Conservation (phyloP, 2,329 filamentous ascomycete species). For the Apiospora hydei region DNA sequence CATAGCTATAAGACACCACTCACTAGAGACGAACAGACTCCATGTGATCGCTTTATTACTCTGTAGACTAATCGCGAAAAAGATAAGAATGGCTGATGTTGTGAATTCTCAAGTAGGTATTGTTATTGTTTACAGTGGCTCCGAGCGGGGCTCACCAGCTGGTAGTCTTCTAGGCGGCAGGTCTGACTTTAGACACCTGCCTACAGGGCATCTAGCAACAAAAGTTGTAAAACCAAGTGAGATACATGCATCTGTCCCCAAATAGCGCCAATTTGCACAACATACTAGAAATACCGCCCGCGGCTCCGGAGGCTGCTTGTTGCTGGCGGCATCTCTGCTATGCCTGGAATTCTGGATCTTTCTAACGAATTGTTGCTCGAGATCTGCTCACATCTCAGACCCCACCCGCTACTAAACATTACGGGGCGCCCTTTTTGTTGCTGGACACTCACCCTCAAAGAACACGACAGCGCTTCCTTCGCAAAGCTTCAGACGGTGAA, state of each 20-base stretch:
- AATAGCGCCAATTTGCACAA: background rate
- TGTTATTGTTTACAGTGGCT: background rate
- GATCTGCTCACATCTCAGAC: slow-evolving; percentile 14
- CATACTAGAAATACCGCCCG: background rate
- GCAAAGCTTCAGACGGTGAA: background rate
- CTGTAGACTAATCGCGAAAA: background rate
- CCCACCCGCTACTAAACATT: background rate
- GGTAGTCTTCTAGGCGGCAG: background rate
- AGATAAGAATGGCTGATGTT: background rate
- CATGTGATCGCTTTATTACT: background rate
- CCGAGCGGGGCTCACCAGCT: slow-evolving; percentile 1
- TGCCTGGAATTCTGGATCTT: background rate
- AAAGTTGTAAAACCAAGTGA: background rate
- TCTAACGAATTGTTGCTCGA: slow-evolving; percentile 14
- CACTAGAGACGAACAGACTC: background rate
- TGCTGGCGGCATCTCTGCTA: background rate
- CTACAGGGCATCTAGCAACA: background rate
- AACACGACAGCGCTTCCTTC: background rate
- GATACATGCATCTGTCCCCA: background rate
- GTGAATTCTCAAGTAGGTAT: background rate
- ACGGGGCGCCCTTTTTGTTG: slow-evolving; percentile 11
- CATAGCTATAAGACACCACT: background rate
- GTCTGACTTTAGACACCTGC: background rate
- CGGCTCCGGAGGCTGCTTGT: background rate
- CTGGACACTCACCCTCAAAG: slow-evolving; percentile 1